Evolutionary conservation across 768 basidiomycete genomes (phyloP).

Genomic region (Suillus bovinus): DNA sequence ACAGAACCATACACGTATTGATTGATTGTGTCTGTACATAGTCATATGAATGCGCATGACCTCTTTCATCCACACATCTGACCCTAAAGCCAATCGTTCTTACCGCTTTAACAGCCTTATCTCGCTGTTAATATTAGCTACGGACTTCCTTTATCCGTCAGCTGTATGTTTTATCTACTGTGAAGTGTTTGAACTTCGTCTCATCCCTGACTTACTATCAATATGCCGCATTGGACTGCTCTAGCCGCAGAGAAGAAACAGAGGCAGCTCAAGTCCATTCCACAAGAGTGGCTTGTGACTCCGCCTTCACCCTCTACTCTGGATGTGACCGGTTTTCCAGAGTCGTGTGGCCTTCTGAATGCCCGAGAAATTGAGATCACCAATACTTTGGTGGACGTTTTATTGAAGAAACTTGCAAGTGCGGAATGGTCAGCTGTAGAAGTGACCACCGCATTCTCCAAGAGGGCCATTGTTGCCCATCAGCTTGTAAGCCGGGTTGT

Average conservation of each 20-base stretch:
- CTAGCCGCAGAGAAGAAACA: too few species aligned
- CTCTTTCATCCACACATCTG: background rate
- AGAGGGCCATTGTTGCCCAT: slow-evolving; percentile 78
- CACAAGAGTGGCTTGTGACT: too few species aligned
- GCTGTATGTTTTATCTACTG: slow-evolving; percentile 3
- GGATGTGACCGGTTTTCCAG: too few species aligned
- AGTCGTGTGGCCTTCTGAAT: too few species aligned
- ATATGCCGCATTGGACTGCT: slow-evolving; percentile 44
- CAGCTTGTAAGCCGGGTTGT: slow-evolving; percentile 53
- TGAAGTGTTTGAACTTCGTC: background rate
- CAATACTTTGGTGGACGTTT: too few species aligned
- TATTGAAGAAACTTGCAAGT: too few species aligned
- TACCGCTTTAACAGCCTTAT: background rate
- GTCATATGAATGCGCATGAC: background rate
- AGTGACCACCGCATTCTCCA: slow-evolving; percentile 73
- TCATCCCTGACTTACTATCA: background rate
- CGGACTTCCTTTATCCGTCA: background rate
- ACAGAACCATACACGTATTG: background rate
- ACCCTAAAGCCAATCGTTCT: background rate
- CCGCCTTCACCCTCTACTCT: too few species aligned
- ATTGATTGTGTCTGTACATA: background rate
- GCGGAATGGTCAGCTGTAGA: slow-evolving; percentile 63
- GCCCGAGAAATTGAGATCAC: too few species aligned
- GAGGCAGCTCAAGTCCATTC: too few species aligned
- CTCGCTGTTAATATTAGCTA: background rate